Base-by-base conservation (phyloP, 805 yeast species). In the Saccharomyces paradoxus region DNA sequence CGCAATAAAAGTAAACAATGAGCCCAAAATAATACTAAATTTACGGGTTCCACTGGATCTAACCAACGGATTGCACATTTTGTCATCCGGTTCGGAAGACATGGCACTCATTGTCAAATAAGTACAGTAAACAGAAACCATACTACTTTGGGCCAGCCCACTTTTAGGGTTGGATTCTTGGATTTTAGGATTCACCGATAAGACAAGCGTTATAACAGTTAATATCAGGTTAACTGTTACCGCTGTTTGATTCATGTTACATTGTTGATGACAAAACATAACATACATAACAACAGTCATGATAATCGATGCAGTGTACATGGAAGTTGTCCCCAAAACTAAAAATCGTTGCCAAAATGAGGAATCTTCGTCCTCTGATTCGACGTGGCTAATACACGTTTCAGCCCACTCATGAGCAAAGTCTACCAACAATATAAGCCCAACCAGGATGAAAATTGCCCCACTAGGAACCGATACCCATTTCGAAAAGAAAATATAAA, bases 341-440 rank as follows among this genome's bases (percentile, higher is more conserved):
- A 94, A 75, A 9, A 92, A 71, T 47, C 81, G 76, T 63, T 88
- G 82, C 98, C 98, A 94, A 61, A 87, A 77, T 3, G 69, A 56
- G 54, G 76, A 71, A 51, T 71, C 62, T 53, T 81, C 82, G 49
- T 83, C 87, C 55, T 87, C 92, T 63, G 84, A 83, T 67, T 94
- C 98, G 46, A 94, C 89, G 63, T 89, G 87, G 60, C 86, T 90
- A 53, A 94, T 78, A 69, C 99, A 94, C 7, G 87, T 87, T 64
- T 94, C 99, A 0, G 98, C 97, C 97, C 97, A 94, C 61, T 92
- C 92, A 71, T 94, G 98, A 3, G 99, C 98, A 77, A 89, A 94
- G 70, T 94, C 99, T 31, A 94, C 97, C 50, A 94, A 74, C 50
- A 94, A 75, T 13, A 95, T 86, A 55, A 94, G 78, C 1, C 99